Evolutionary conservation across 1,284 basidiomycete species (phyloP).

Genomic region (Veloboletus limbatus): DNA sequence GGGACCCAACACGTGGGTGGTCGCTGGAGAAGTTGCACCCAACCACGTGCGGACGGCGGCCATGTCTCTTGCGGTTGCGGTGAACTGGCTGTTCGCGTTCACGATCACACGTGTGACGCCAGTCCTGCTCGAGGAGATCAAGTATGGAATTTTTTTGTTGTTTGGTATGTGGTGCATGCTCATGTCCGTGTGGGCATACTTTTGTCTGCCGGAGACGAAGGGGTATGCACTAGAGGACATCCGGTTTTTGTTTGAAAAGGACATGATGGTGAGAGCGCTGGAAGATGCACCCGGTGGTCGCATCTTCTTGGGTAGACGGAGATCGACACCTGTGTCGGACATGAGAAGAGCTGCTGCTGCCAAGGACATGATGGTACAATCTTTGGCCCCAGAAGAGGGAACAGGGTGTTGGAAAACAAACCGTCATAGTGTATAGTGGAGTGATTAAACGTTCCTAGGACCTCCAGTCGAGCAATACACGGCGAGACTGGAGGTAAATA

Average conservation of each 20-base stretch:
- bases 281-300: conserved; percentile 47
- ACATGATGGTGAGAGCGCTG: conserved; percentile 40
- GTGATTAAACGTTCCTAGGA: too few species aligned
- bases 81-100: conserved; percentile 50
- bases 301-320: conserved; percentile 38
- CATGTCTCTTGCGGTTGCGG: conserved; percentile 42
- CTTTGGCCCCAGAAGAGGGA: too few species aligned
- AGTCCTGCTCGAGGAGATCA: conserved; percentile 47
- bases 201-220: conserved; percentile 45
- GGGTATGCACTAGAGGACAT: conserved; percentile 49
- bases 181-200: conserved; percentile 46
- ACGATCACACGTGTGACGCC: conserved; percentile 50
- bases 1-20: conserved; percentile 43
- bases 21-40: conserved; percentile 48
- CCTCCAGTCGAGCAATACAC: too few species aligned
- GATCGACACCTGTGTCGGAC: conserved; percentile 32
- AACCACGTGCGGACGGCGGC: conserved; percentile 46
- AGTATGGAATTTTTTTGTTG: conserved; percentile 50
- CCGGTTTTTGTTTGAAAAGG: conserved; percentile 44
- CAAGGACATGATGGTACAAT: too few species aligned
- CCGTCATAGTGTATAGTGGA: too few species aligned
- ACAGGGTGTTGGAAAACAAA: too few species aligned
- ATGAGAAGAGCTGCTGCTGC: conserved; percentile 19
- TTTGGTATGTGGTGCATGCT: conserved; percentile 47
- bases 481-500: too few species aligned